Evolutionary conservation across 2,329 filamentous ascomycete species (phyloP).

Genomic region (Cryphonectria carpinicola): DNA sequence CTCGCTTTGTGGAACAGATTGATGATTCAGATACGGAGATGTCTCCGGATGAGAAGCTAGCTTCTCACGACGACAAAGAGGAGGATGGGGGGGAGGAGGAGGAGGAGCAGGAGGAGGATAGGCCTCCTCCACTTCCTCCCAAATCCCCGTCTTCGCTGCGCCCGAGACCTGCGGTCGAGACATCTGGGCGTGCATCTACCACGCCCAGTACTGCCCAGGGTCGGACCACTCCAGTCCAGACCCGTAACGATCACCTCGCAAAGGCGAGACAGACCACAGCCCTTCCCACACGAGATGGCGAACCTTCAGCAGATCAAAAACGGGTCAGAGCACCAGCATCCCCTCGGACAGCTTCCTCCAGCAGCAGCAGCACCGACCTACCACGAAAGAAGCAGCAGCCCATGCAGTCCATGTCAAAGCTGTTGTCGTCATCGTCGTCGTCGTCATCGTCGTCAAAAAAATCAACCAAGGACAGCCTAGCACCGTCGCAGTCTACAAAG

Average conservation of each 20-base stretch:
- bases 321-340: constrained; percentile 43
- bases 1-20: constrained; percentile 31
- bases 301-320: constrained; percentile 53
- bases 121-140: constrained; percentile 29
- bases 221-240: not conserved
- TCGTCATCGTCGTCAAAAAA: constrained; percentile 34
- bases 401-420: constrained; percentile 34
- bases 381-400: constrained; percentile 32
- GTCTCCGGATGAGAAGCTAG: constrained; percentile 35
- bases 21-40: constrained; percentile 37
- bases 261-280: constrained; percentile 31
- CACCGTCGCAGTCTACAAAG: constrained; percentile 29
- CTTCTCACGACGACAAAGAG: constrained; percentile 32
- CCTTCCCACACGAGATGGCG: constrained; percentile 34
- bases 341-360: constrained; percentile 30
- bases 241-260: constrained; percentile 14
- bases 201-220: not conserved
- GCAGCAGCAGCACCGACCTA: constrained; percentile 28
- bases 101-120: constrained; percentile 26
- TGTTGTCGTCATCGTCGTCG: constrained; percentile 16
- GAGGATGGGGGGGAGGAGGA: constrained; percentile 20
- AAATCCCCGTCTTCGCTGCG: constrained; percentile 27
- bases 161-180: not conserved
- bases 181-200: not conserved
- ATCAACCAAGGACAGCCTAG: constrained; percentile 31